phyloP scores from a whole-genome alignment of 2,329 filamentous ascomycete species.

The Colletotrichum phormii region DNA sequence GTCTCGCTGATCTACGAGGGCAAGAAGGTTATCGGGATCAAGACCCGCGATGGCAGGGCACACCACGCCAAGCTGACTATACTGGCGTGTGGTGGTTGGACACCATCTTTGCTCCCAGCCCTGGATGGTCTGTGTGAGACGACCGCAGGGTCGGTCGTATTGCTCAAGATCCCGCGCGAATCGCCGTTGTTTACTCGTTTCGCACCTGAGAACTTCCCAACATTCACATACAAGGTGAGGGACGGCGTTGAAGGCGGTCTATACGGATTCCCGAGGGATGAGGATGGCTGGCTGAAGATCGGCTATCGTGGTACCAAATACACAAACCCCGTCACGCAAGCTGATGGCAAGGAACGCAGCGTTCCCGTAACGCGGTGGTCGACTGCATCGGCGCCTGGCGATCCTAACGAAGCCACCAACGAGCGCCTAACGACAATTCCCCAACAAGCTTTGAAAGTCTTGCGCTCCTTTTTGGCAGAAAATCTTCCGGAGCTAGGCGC shows the following conservation, averaged over 20 bases:
- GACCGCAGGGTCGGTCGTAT: slow-evolving; percentile 37
- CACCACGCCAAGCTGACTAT: slow-evolving; percentile 49
- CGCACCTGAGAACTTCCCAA: slow-evolving; percentile 38
- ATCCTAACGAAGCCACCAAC: slow-evolving; percentile 25
- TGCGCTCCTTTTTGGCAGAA: slow-evolving; percentile 49
- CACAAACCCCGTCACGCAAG: slow-evolving; percentile 52
- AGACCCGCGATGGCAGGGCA: slow-evolving; percentile 49
- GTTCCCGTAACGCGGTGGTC: slow-evolving; percentile 53
- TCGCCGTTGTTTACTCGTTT: slow-evolving; percentile 34
- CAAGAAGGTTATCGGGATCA: slow-evolving; percentile 49
- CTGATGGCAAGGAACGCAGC: slow-evolving; percentile 50
- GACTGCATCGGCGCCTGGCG: neutral
- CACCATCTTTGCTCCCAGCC: slow-evolving; percentile 35
- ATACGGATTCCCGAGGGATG: slow-evolving; percentile 43
- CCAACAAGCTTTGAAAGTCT: slow-evolving; percentile 39
- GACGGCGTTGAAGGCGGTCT: slow-evolving; percentile 41
- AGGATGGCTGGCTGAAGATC: slow-evolving; percentile 43
- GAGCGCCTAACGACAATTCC: slow-evolving; percentile 38
- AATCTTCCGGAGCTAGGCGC: slow-evolving; percentile 55
- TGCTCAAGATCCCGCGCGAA: slow-evolving; percentile 34
- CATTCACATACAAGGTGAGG: slow-evolving; percentile 38
- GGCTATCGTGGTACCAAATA: slow-evolving; percentile 45
- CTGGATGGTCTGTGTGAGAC: slow-evolving; percentile 40
- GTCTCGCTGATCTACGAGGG: slow-evolving; percentile 40
- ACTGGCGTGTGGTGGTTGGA: slow-evolving; percentile 52